Conservation (phyloP, 1,284 basidiomycete genomes). For the Gymnopus androsaceus region DNA sequence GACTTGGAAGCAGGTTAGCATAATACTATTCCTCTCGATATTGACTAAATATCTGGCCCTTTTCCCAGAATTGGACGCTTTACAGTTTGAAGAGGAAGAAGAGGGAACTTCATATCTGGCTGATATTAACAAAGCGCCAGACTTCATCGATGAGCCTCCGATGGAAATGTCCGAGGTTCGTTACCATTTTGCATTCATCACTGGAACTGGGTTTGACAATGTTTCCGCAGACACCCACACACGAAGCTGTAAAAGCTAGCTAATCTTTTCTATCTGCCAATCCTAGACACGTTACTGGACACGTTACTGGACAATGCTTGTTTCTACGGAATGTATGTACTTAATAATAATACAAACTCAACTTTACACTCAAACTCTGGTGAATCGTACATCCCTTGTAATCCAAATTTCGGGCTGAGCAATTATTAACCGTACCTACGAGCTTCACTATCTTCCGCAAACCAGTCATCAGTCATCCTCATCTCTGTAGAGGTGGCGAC, state of each 20-base stretch:
- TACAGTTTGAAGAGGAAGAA: slow-evolving; percentile 86
- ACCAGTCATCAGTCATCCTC: slow-evolving; percentile 72
- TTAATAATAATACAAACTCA: neutral
- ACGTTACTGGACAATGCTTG: neutral
- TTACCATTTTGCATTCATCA: slow-evolving; percentile 14
- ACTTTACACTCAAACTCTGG: too few relatives aligned
- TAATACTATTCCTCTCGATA: neutral
- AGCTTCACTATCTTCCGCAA: slow-evolving; percentile 52
- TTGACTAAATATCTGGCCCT: neutral
- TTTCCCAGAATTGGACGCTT: slow-evolving; percentile 79
- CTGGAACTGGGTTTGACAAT: slow-evolving; percentile 10
- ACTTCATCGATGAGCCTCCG: slow-evolving; percentile 87
- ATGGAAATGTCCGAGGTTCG: slow-evolving; percentile 62
- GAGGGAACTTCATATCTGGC: slow-evolving; percentile 85
- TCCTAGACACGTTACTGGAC: neutral
- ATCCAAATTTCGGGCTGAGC: too few relatives aligned
- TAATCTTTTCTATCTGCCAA: too few relatives aligned
- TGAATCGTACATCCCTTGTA: too few relatives aligned
- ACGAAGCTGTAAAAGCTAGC: slow-evolving; percentile 62
- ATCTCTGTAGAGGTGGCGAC: slow-evolving; percentile 61
- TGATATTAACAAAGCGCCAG: slow-evolving; percentile 84
- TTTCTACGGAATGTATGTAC: slow-evolving; percentile 3
- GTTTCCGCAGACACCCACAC: slow-evolving; percentile 36
- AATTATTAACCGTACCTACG: slow-evolving; percentile 58
- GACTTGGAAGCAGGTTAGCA: slow-evolving; percentile 91